phyloP scores from a whole-genome alignment of 2,329 filamentous ascomycete genomes.

The Fusarium chaquense region DNA sequence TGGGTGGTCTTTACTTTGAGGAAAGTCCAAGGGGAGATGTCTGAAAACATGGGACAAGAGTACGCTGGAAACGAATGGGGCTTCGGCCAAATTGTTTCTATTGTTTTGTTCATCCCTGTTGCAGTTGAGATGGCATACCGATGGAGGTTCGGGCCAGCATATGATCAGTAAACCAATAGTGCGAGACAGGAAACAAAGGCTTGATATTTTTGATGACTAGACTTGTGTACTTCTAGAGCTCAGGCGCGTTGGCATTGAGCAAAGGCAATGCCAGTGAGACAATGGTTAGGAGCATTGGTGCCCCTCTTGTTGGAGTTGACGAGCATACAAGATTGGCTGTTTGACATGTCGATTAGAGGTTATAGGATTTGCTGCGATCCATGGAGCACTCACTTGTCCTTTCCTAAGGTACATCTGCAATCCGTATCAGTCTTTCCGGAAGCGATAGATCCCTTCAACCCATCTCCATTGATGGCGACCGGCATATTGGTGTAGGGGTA shows the following conservation, averaged over 20 bases:
- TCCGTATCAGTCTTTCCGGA: not conserved
- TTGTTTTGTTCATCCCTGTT: constrained; percentile 43
- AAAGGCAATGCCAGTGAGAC: not conserved
- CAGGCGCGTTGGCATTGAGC: not conserved
- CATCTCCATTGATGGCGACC: not conserved
- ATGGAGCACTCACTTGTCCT: not conserved
- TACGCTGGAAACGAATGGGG: constrained; percentile 34
- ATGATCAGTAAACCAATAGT: not conserved
- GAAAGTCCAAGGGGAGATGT: constrained; percentile 18
- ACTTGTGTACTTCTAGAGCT: not conserved
- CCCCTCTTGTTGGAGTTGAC: not conserved
- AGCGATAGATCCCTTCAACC: not conserved
- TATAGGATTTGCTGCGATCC: not conserved
- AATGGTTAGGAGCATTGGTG: not conserved
- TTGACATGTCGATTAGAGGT: not conserved
- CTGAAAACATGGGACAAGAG: not conserved
- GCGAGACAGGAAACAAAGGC: not conserved
- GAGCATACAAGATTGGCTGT: not conserved
- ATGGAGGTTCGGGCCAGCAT: constrained; percentile 25
- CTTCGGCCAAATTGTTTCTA: constrained; percentile 43
- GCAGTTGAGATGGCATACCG: constrained; percentile 35
- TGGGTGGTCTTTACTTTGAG: constrained; percentile 26
- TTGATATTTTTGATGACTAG: not conserved
- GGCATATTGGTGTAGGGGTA: not conserved
- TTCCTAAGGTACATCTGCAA: not conserved